Evolutionary conservation across 371 early-diverging fungal genomes (phyloP), one percentile per base, ranked within the genome.

Genomic region (Apophysomyces trapeziformis): DNA sequence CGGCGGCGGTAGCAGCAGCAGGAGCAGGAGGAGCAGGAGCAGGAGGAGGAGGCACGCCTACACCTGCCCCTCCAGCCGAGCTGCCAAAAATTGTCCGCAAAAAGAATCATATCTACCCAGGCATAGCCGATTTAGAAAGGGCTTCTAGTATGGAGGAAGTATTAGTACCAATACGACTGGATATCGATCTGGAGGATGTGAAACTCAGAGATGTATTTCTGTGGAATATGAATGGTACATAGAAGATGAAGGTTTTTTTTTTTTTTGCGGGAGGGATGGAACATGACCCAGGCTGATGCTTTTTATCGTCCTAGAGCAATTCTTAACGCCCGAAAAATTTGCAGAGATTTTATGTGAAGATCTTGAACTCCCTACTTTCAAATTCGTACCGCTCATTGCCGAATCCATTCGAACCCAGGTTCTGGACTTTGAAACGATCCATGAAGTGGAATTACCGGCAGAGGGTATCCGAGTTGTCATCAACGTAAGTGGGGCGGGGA

Each of bases 301-400:
- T 50, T 6, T 21, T 50, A 7, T 50, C 4, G 32, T 26, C 21
- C 18, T 66, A 88, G 95, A 97, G 66, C 85, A 85, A 65, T 76
- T 89, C n/a, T 75, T 95, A 59, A 93, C 96, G 12, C 96, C 97
- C 2, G 95, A 96, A 64, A 86, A 92, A 67, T 97, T 97, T 86
- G 97, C 96, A 8, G 90, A 93, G 67, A 89, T 95, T 45, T 72
- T 96, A 26, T 93, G 93, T 71, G 89, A 91, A 11, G 98, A 98
- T 67, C 67, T 97, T 35, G 89, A 92, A 16, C 61, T 91, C 43
- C 84, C 87, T 43, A 7, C 68, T 0, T 65, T 61, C 18, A 78
- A 84, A 44, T 92, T 88, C 69, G 84, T 84, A 11, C 85, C 86
- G 0, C 72, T 83, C 12, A 94, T 98, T 64, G 93, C 93, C 1